These are phyloP conservation scores for Fomitopsis pulvina DNA, from an alignment of 768 basidiomycete species.

Conservation along the genomic window DNA sequence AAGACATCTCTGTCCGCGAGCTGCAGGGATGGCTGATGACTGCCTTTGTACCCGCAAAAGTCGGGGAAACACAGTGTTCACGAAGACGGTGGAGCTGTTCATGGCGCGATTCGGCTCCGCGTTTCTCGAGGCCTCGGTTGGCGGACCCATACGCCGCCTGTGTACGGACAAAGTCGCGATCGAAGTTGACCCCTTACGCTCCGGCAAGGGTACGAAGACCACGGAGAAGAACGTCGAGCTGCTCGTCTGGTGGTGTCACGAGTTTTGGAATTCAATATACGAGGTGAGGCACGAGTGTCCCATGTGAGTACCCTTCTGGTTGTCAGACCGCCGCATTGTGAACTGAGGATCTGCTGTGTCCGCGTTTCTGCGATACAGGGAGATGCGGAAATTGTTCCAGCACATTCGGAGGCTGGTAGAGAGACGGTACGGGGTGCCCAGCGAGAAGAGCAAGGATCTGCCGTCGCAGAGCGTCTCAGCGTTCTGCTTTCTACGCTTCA, in stretches of 20 bases:
- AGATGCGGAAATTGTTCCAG: constrained; percentile 63
- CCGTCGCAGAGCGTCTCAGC: constrained; percentile 84
- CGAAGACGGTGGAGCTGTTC: constrained; percentile 65
- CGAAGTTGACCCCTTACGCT: constrained; percentile 75
- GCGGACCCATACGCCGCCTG: constrained; percentile 58
- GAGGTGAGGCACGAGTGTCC: constrained; percentile 68
- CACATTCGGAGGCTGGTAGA: constrained; percentile 71
- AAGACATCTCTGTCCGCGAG: constrained; percentile 29
- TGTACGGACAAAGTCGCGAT: constrained; percentile 70
- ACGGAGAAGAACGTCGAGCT: constrained; percentile 61
- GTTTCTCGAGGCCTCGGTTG: constrained; percentile 79
- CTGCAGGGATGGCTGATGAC: background rate
- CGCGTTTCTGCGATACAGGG: constrained; percentile 34
- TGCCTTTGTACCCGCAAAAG: constrained; percentile 5
- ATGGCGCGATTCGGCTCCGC: constrained; percentile 78
- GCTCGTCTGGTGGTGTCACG: constrained; percentile 71
- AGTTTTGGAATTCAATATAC: constrained; percentile 80
- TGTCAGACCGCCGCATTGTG: background rate
- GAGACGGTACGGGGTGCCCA: constrained; percentile 43
- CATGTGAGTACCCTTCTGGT: constrained; percentile 38
- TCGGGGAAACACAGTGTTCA: constrained; percentile 49
- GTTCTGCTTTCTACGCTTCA: constrained; percentile 84
- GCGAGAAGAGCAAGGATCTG: constrained; percentile 45
- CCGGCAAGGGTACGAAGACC: constrained; percentile 52
- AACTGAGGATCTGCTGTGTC: background rate